Evolutionary conservation across 164 flowering plant genomes (phyloP).

Genomic region (Platanus orientalis): DNA sequence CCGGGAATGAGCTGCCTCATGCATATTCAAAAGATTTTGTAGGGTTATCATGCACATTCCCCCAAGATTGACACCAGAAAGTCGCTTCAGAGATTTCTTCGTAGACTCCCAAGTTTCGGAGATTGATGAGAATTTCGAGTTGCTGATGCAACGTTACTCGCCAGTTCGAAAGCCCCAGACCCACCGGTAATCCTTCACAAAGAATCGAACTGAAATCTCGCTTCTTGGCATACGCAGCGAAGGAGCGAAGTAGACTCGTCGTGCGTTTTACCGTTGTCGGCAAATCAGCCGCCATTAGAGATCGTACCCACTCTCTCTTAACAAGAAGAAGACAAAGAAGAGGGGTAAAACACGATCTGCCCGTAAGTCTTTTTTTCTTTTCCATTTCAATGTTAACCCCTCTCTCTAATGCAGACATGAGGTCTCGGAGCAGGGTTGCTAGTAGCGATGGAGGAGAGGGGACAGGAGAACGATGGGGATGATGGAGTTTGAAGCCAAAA

Average conservation of each 20-base stretch:
- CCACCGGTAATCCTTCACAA: constrained; percentile 65
- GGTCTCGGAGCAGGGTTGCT: too few species aligned
- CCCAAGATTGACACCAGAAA: constrained; percentile 66
- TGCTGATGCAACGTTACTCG: constrained; percentile 60
- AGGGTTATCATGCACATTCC: constrained; percentile 28
- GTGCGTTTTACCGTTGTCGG: constrained; percentile 16
- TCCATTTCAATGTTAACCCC: too few species aligned
- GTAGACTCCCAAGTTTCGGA: constrained; percentile 40
- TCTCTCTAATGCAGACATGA: too few species aligned
- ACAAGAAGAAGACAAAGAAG: too few species aligned
- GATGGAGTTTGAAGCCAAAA: too few species aligned
- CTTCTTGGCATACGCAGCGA: constrained; percentile 73
- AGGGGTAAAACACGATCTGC: too few species aligned
- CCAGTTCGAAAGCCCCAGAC: constrained; percentile 81
- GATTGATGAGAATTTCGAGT: constrained; percentile 32
- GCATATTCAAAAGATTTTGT: too few species aligned
- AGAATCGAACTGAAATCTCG: constrained; percentile 62
- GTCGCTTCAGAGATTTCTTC: constrained; percentile 27
- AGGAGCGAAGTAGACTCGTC: constrained; percentile 71
- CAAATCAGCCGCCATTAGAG: neutral
- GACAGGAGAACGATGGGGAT: too few species aligned
- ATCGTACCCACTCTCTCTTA: too few species aligned
- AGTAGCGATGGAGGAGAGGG: too few species aligned
- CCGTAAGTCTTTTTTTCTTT: too few species aligned
- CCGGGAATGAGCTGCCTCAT: too few species aligned